Percentiles rank a stretch among this genome's conserved stretches.
Evolutionary conservation across 1,284 basidiomycete species (phyloP).

Genomic region (Ustilago nuda): DNA sequence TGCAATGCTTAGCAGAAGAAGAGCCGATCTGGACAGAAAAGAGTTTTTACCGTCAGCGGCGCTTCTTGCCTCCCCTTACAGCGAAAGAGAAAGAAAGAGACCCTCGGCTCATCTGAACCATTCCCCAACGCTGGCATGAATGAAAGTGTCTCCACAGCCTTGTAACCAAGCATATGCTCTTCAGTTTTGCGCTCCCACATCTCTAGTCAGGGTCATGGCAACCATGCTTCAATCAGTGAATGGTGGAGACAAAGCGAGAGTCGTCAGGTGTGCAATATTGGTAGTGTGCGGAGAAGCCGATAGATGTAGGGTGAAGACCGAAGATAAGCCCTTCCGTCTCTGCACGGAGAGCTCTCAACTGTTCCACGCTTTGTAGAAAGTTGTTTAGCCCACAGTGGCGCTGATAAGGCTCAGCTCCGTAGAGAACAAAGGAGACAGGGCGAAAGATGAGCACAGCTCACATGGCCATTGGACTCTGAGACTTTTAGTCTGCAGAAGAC

Average conservation of each 20-base stretch:
- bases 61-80: background rate
- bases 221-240: background rate
- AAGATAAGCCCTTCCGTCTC: constrained; percentile 1
- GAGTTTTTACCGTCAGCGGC: constrained; percentile 17
- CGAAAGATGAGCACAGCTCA: background rate
- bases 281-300: background rate
- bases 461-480: background rate
- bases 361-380: background rate
- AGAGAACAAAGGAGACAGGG: background rate
- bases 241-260: constrained; percentile 7
- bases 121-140: constrained; percentile 7
- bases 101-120: constrained; percentile 5
- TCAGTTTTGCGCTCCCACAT: background rate
- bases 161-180: constrained; percentile 13
- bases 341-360: background rate
- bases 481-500: background rate
- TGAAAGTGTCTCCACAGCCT: background rate
- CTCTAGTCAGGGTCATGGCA: background rate
- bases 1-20: background rate
- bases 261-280: constrained; percentile 3
- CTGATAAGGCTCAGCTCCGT: background rate
- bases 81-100: background rate
- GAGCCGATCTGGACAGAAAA: background rate
- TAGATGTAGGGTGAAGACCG: background rate
- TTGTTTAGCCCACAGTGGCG: background rate